phyloP scores from a whole-genome alignment of 192 early-diverging fungal species.

The Coemansia furcata region DNA sequence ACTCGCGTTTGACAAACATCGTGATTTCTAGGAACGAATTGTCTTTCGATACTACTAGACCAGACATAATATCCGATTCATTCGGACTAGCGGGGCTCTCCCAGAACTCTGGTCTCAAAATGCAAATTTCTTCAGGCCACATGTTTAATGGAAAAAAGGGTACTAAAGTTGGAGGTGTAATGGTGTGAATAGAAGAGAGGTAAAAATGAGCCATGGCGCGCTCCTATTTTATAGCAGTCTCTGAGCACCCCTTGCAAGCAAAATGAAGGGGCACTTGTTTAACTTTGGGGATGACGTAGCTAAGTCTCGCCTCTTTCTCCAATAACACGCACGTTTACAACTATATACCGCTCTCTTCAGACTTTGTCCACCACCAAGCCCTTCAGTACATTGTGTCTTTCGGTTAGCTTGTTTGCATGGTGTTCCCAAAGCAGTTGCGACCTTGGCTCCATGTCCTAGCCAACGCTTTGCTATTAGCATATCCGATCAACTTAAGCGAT shows the following conservation, averaged over 20 bases:
- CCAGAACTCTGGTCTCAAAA: not conserved
- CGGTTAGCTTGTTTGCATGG: not conserved
- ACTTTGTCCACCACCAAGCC: not conserved
- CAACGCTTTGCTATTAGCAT: not conserved
- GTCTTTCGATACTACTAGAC: not conserved
- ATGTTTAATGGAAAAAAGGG: not conserved
- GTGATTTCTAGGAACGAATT: not conserved
- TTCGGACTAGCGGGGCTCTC: not conserved
- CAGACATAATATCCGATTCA: not conserved
- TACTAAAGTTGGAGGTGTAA: not conserved
- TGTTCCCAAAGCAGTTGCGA: not conserved
- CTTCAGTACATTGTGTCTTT: not conserved
- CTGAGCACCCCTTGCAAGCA: not conserved
- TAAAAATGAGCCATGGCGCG: not conserved
- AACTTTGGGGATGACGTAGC: not conserved
- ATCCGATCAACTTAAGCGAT: not conserved
- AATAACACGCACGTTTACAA: not conserved
- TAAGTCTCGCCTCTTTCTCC: not conserved
- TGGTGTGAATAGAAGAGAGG: not conserved
- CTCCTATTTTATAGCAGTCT: not conserved
- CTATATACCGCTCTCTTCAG: not conserved
- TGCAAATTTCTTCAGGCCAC: not conserved
- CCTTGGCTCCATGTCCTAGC: not conserved
- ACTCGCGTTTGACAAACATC: not conserved
- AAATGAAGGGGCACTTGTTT: not conserved